A percentile compares a stretch with the other conserved stretches of the same genome.
These are phyloP conservation scores for Starmerella ratchasimensis DNA, from an alignment of 805 yeast genomes.

Conservation along the genomic window DNA sequence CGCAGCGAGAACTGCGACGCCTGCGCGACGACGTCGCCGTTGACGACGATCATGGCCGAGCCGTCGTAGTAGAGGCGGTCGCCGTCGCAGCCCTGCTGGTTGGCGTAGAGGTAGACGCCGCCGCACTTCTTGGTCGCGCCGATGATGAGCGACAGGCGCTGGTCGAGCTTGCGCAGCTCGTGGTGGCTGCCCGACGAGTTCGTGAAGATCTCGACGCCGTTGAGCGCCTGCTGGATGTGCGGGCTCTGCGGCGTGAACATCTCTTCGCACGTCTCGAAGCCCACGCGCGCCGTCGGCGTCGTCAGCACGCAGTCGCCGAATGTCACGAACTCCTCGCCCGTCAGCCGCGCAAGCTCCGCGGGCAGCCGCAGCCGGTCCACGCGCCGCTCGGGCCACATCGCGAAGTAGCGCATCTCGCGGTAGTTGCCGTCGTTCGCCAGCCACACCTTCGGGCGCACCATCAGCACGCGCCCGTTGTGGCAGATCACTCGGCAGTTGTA, in stretches of 20 bases:
- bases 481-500: slow-evolving; percentile 86
- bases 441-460: slow-evolving; percentile 86
- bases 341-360: slow-evolving; percentile 44
- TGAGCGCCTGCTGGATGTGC: slow-evolving; percentile 78
- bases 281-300: slow-evolving; percentile 75
- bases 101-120: slow-evolving; percentile 83
- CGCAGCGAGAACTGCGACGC: slow-evolving; percentile 78
- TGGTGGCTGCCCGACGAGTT: slow-evolving; percentile 98
- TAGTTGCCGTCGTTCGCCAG: slow-evolving; percentile 96
- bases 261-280: slow-evolving; percentile 98
- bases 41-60: slow-evolving; percentile 83
- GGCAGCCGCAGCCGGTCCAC: slow-evolving; percentile 69
- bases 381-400: slow-evolving; percentile 81
- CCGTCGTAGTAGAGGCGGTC: slow-evolving; percentile 96
- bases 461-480: slow-evolving; percentile 58
- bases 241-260: slow-evolving; percentile 94
- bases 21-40: slow-evolving; percentile 85
- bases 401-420: slow-evolving; percentile 92
- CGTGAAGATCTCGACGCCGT: slow-evolving; percentile 94
- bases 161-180: slow-evolving; percentile 77
- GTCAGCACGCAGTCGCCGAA: slow-evolving; percentile 87
- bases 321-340: slow-evolving; percentile 54
- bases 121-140: slow-evolving; percentile 96
- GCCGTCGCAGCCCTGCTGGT: slow-evolving; percentile 97
- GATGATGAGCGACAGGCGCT: slow-evolving; percentile 67